phyloP scores from a whole-genome alignment of 345 rosid genomes.

The Streptanthus diversifolius region DNA sequence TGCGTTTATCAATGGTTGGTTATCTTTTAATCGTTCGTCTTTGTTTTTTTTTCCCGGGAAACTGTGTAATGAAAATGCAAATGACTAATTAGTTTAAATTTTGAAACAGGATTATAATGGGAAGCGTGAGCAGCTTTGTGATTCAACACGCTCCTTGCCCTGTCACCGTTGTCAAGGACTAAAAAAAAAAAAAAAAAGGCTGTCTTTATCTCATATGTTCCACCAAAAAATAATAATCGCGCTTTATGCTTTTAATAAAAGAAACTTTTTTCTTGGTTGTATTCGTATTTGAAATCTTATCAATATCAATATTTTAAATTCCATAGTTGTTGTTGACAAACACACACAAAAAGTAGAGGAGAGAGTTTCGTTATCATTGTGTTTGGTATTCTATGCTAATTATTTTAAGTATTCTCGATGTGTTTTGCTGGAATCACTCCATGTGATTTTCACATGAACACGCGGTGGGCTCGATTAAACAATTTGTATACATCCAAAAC shows the following conservation, averaged over 20 bases:
- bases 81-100: neutral
- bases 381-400: neutral
- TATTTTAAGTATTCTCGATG: neutral
- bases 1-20: no score
- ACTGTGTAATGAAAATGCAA: neutral
- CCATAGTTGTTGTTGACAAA: neutral
- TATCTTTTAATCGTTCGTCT: no score
- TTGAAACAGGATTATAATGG: constrained; percentile 72
- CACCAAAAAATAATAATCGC: constrained; percentile 1
- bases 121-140: constrained; percentile 57
- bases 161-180: constrained; percentile 53
- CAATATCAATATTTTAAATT: neutral
- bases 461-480: constrained; percentile 8
- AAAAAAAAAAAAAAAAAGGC: neutral
- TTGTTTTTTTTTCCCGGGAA: neutral
- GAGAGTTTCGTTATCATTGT: neutral
- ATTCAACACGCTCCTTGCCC: constrained; percentile 54
- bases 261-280: neutral
- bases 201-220: constrained; percentile 5
- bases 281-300: constrained; percentile 8
- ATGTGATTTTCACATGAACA: neutral
- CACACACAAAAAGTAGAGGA: neutral
- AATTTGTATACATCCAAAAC: neutral
- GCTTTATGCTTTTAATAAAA: neutral
- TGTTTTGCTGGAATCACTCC: constrained; percentile 19